Conservation (phyloP, 1,139 yeast species). For the Tardiomyces depauwii region DNA sequence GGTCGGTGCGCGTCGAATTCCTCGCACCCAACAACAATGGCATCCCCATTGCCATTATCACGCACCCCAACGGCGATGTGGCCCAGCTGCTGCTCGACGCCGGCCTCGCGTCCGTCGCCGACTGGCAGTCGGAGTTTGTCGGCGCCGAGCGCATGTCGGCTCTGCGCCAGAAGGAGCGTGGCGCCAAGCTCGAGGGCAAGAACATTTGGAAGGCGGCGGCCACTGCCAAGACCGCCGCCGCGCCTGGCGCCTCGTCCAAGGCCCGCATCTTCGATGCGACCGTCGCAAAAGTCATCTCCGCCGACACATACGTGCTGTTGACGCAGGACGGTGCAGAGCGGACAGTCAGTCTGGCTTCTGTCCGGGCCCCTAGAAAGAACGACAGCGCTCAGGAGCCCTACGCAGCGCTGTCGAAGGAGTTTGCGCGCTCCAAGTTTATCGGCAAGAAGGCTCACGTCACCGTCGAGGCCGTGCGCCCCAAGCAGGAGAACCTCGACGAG, state of each 20-base stretch:
- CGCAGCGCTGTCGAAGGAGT: conserved; percentile 60
- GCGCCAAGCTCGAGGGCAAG: conserved; percentile 50
- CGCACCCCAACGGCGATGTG: conserved; percentile 64
- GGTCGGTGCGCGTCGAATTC: conserved; percentile 46
- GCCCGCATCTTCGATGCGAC: conserved; percentile 46
- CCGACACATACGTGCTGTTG: conserved; percentile 52
- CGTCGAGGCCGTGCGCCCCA: conserved; percentile 58
- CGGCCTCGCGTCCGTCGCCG: conserved; percentile 68
- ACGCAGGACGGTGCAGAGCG: conserved; percentile 31
- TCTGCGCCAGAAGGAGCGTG: conserved; percentile 54
- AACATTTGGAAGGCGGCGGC: conserved; percentile 46
- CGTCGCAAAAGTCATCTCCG: conserved; percentile 50
- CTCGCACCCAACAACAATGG: conserved; percentile 48
- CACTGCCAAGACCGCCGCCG: conserved; percentile 9
- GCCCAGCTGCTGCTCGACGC: conserved; percentile 53
- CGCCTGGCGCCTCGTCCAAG: conserved; percentile 17
- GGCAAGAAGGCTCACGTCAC: conserved; percentile 55
- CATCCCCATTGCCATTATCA: conserved; percentile 43
- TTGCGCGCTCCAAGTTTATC: conserved; percentile 52
- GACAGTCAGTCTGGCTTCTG: conserved; percentile 63
- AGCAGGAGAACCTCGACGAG: conserved; percentile 51
- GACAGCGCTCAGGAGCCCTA: conserved; percentile 50
- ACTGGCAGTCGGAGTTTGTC: conserved; percentile 69
- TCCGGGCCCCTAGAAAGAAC: conserved; percentile 58
- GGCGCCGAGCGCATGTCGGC: conserved; percentile 55